Base-by-base conservation (phyloP, 2,329 filamentous ascomycete genomes). In the Aspergillus alliaceus region DNA sequence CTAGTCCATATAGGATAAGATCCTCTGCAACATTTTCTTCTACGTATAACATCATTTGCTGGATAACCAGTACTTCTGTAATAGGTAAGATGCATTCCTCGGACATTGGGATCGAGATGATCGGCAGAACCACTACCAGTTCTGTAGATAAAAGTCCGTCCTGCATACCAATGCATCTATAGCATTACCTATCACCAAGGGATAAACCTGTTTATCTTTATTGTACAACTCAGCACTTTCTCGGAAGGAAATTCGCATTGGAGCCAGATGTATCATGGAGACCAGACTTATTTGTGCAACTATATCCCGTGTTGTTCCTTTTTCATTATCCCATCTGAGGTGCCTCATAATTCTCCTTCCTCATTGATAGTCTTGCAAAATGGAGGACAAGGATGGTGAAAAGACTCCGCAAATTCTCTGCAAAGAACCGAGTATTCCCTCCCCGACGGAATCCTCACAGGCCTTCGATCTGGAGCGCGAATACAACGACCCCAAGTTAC, bases 401-500 rank as follows among this genome's bases (percentile, higher is more conserved):
- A 44, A 44, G 24, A 11, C 14, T 5, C 40, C 24, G 24, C 22
- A 27, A 8, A 18, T 8, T 15, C 14, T 29, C 24, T 27, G 24
- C 40, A 44, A 29, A 29, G 40, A 44, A n/a, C 15, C 24, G 24
- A 27, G 24, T 6, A 27, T 44, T 15, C 24, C 40, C 14, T 44
- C 40, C 14, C 40, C 24, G 6, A 27, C 40, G 39, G 51, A 54
- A 32, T 44, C 40, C 24, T 44, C 40, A 6, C 40, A 44, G 14
- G 18, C 40, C 24, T 29, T 44, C 4, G 40, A 44, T 11, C 25
- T 44, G 6, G 40, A 29, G 15, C 25, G 22, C 14, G 40, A 44
- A 27, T 44, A 72, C 55, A 77, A 79, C 74, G 72, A 72, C 57
- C 40, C n/a, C 9, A 46, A 40, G 12, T 54, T 75, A 8, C 71